A percentile compares a stretch with the other conserved stretches of the same genome.
These are phyloP conservation scores for Blechomonas ayalai DNA, from an alignment of 208 protist species.

Conservation along the genomic window DNA sequence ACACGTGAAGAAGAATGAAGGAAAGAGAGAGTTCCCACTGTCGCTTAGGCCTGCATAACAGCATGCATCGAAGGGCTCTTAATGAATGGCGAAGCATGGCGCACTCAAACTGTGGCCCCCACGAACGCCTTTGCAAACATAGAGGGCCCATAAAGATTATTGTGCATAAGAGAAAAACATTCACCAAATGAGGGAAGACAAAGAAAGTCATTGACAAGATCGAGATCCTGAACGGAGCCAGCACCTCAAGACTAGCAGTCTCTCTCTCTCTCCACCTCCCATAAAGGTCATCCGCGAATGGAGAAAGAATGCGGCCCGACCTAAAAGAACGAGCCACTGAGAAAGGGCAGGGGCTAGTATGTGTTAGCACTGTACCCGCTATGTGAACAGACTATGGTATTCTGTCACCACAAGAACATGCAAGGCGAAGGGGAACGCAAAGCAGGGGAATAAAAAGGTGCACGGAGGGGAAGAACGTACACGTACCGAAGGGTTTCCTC, in stretches of 20 bases:
- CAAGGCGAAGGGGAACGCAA: background rate
- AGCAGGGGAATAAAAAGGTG: conserved; percentile 1
- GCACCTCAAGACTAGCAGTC: too few species aligned
- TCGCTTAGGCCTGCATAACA: too few species aligned
- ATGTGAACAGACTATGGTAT: background rate
- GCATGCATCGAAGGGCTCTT: too few species aligned
- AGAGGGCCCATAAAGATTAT: background rate
- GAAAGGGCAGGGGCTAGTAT: background rate
- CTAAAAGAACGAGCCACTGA: background rate
- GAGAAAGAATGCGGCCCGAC: background rate
- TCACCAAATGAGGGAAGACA: conserved; percentile 5
- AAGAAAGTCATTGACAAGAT: too few species aligned
- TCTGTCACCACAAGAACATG: background rate
- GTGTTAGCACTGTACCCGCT: conserved; percentile 9
- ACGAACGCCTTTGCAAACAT: background rate
- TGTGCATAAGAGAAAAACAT: conserved; percentile 5
- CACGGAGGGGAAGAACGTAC: conserved; percentile 1
- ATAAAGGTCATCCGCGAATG: too few species aligned
- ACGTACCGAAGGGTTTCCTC: background rate
- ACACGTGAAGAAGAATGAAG: background rate
- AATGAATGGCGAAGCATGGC: too few species aligned
- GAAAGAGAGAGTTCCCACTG: too few species aligned
- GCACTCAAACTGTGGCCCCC: background rate
- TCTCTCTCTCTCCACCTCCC: too few species aligned
- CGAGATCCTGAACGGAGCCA: too few species aligned